Conservation (phyloP, 1,284 basidiomycete species). For the Ceratobasidium sp. region DNA sequence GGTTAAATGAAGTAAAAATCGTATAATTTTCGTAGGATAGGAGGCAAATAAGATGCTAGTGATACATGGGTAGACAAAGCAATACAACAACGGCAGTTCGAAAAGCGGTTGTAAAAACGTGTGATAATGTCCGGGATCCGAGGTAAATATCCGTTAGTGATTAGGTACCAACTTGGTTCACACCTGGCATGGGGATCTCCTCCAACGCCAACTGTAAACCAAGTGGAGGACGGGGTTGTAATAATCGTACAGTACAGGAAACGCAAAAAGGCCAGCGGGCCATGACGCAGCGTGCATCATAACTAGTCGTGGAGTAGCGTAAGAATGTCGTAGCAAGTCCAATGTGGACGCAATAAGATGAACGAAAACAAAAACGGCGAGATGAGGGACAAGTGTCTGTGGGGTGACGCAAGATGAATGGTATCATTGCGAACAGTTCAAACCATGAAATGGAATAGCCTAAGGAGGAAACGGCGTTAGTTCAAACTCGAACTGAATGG, state of each 20-base stretch:
- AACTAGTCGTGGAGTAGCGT: conserved; percentile 23
- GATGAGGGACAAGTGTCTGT: background rate
- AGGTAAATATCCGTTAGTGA: background rate
- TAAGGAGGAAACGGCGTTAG: conserved; percentile 9
- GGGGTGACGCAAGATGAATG: conserved; percentile 3
- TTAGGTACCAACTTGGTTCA: background rate
- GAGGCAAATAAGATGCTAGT: conserved; percentile 14
- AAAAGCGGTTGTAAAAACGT: conserved; percentile 6
- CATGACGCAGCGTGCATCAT: background rate
- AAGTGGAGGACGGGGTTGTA: background rate
- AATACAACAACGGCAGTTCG: conserved; percentile 28
- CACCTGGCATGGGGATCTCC: too few relatives aligned
- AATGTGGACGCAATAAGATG: background rate
- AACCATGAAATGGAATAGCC: conserved; percentile 32
- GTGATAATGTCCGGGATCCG: conserved; percentile 17
- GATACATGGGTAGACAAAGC: conserved; percentile 23
- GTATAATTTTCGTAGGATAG: background rate
- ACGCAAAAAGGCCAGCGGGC: background rate
- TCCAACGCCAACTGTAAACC: too few relatives aligned
- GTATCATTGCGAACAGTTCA: background rate
- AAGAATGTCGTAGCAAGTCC: background rate
- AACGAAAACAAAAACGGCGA: conserved; percentile 9
- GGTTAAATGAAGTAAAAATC: background rate
- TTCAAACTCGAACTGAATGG: background rate
- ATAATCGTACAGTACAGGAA: conserved; percentile 1